Evolutionary conservation across 306 rosid genomes (phyloP).

Genomic region (Cucurbita ficifolia): DNA sequence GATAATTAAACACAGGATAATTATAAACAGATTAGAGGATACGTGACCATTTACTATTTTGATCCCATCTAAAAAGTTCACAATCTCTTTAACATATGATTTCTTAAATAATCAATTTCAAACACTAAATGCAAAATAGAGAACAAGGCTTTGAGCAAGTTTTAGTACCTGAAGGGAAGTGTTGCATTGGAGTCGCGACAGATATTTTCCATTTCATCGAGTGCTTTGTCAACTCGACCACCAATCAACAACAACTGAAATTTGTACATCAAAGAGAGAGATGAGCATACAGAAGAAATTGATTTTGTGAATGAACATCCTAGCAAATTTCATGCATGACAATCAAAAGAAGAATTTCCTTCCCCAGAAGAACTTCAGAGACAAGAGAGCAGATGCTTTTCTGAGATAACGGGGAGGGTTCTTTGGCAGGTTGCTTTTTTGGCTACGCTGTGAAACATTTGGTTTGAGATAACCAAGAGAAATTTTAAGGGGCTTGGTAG

Average conservation of each 20-base stretch:
- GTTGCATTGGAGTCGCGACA: constrained; percentile 27
- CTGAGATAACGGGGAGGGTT: too few species aligned
- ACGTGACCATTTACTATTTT: neutral
- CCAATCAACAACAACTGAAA: constrained; percentile 54
- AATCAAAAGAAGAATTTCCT: neutral
- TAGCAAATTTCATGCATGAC: neutral
- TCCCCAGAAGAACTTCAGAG: too few species aligned
- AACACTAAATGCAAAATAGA: constrained; percentile 3
- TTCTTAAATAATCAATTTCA: constrained; percentile 2
- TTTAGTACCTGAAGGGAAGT: constrained; percentile 42
- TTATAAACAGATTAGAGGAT: neutral
- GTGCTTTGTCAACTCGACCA: constrained; percentile 53
- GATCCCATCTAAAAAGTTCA: neutral
- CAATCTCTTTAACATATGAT: neutral
- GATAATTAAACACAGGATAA: neutral
- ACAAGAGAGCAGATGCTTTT: too few species aligned
- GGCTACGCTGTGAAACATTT: too few species aligned
- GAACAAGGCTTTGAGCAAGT: neutral
- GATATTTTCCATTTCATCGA: constrained; percentile 31
- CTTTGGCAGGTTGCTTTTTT: too few species aligned
- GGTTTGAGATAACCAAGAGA: neutral
- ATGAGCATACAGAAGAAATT: neutral
- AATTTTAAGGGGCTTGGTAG: neutral
- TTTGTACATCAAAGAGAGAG: neutral
- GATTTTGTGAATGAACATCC: neutral